A percentile compares a stretch with the other conserved stretches of the same genome.
phyloP scores from a whole-genome alignment of 129 eudicot genomes.

The Arctium minus region DNA sequence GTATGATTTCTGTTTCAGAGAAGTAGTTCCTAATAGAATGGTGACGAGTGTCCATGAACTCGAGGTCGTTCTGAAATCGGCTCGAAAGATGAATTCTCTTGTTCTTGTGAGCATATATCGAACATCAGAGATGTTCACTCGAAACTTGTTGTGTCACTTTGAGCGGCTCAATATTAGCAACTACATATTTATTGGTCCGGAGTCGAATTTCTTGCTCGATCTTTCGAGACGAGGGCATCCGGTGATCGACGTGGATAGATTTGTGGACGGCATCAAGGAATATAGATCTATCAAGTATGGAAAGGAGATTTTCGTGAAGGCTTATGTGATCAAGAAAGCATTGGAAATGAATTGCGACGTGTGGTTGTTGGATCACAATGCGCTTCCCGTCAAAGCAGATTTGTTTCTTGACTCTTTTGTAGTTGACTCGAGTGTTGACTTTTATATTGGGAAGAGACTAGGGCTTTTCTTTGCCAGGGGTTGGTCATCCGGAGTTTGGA shows the following conservation, averaged over 20 bases:
- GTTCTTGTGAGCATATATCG: slow-evolving; percentile 47
- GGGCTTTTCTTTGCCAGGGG: slow-evolving; percentile 45
- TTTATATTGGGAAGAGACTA: slow-evolving; percentile 42
- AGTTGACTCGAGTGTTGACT: slow-evolving; percentile 36
- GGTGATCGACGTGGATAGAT: slow-evolving; percentile 51
- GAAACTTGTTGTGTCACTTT: slow-evolving; percentile 81
- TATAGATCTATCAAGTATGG: slow-evolving; percentile 17
- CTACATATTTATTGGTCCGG: slow-evolving; percentile 58
- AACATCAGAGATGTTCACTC: slow-evolving; percentile 36
- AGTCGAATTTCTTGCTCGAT: slow-evolving; percentile 52
- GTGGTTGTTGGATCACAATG: slow-evolving; percentile 52
- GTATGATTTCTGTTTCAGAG: slow-evolving; percentile 88
- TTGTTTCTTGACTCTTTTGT: slow-evolving; percentile 33
- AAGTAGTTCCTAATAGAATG: slow-evolving; percentile 58
- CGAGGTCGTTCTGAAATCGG: slow-evolving; percentile 39
- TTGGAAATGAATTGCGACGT: slow-evolving; percentile 53
- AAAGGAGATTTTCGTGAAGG: slow-evolving; percentile 52
- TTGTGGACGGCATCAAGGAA: slow-evolving; percentile 30
- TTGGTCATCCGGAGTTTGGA: slow-evolving; percentile 58
- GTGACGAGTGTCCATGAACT: slow-evolving; percentile 49
- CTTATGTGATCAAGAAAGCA: slow-evolving; percentile 42
- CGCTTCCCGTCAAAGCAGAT: slow-evolving; percentile 42
- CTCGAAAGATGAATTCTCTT: slow-evolving; percentile 47
- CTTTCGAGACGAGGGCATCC: slow-evolving; percentile 87
- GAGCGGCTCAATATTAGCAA: slow-evolving; percentile 60